Base-by-base conservation (phyloP, 2,329 filamentous ascomycete species). In the Sporothrix variecibatus region DNA sequence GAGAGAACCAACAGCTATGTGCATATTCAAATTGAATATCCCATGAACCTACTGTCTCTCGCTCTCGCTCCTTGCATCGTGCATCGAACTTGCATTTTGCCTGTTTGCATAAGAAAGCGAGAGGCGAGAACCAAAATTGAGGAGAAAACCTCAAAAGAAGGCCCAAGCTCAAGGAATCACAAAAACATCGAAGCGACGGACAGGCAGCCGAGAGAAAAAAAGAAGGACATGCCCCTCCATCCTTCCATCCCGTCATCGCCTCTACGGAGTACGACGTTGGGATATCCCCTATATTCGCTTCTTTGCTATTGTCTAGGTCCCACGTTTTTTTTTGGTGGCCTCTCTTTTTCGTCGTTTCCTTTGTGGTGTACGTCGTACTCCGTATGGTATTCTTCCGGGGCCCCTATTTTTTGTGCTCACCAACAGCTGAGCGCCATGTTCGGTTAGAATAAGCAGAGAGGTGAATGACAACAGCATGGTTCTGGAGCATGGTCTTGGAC, bases 251-350 rank as follows among this genome's bases (percentile, higher is more conserved):
- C 26, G 56, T 60, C 26, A 60, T 60, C 28, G 56, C 28, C 28
- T 20, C 26, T 28, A 15, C 51, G 28, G n/a, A 23, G 9, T 56
- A 12, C 17, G 2, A 62, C 28, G 58, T 62, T 5, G 12, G 56
- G 9, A 7, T 20, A 64, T 64, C 60, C 60, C 62, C 62, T 67
- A 67, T 67, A 67, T 67, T 46, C 38, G 62, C 62, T 46, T 67
- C 38, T 28, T 46, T 67, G 62, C 3, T 67, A 67, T 67, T 67
- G 62, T 23, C 38, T 2, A n/a, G 60, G 9, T 20, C 31, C 34
- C 28, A 26, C 11, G 7, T 26, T 28, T 26, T 56, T 9, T 3
- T 20, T 56, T 56, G 51, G 34, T 34, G 34, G 34, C 34, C 34
- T 34, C 51, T 56, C 51, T 26, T 56, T 17, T 43, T 17, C 43